These are phyloP conservation scores for Coniochaeta pulveracea DNA, from an alignment of 2,329 filamentous ascomycete species.

Conservation along the genomic window DNA sequence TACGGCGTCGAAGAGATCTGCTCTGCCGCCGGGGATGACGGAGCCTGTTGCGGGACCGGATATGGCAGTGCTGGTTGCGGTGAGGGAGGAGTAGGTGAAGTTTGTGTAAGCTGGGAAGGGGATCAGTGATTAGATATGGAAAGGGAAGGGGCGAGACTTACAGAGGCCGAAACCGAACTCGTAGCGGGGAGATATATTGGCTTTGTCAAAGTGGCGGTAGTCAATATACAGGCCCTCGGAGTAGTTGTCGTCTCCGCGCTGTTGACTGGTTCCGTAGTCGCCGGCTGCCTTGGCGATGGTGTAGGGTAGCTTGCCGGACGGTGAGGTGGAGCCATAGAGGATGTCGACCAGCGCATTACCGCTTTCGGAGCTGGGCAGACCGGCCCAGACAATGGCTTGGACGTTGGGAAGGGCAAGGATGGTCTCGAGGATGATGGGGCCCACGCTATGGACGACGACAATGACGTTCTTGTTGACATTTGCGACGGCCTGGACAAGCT, in stretches of 20 bases:
- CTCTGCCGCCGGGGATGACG: conserved; percentile 29
- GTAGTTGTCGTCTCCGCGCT: conserved; percentile 36
- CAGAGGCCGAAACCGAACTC: conserved; percentile 54
- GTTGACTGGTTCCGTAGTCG: conserved; percentile 31
- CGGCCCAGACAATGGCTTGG: conserved; percentile 65
- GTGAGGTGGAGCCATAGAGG: conserved; percentile 47
- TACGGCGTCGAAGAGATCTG: conserved; percentile 32
- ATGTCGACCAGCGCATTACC: conserved; percentile 66
- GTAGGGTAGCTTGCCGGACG: conserved; percentile 36
- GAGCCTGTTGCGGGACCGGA: conserved; percentile 27
- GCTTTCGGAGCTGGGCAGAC: conserved; percentile 63
- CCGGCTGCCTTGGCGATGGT: conserved; percentile 34
- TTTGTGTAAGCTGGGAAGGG: conserved; percentile 48
- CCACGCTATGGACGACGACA: conserved; percentile 52
- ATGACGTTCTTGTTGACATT: conserved; percentile 48
- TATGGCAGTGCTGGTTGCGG: conserved; percentile 22
- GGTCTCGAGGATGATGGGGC: conserved; percentile 46
- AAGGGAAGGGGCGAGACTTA: conserved; percentile 16
- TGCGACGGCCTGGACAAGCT: conserved; percentile 49
- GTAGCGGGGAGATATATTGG: conserved; percentile 45
- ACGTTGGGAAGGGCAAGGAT: conserved; percentile 56
- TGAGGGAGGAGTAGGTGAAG: conserved; percentile 47
- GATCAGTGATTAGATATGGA: background rate
- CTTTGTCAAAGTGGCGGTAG: conserved; percentile 51
- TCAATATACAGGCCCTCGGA: conserved; percentile 51